Conservation (phyloP, 2,329 filamentous ascomycete genomes). For the Cladophialophora bantiana region DNA sequence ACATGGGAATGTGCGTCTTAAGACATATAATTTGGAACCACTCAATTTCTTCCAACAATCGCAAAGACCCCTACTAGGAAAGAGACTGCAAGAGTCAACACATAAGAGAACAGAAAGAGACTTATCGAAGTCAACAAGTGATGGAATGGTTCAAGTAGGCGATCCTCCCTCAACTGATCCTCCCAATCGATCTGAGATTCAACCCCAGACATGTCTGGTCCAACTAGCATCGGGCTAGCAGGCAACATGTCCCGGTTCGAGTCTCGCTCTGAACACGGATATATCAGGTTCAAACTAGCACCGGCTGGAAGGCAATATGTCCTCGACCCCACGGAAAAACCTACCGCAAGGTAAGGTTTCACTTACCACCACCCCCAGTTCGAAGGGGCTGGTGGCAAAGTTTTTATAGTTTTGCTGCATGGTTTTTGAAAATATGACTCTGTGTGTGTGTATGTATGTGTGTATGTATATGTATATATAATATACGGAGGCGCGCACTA, state of each 20-base stretch:
- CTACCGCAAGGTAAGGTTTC: too few species aligned
- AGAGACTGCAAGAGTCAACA: slow-evolving; percentile 9
- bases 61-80: slow-evolving; percentile 16
- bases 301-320: too few species aligned
- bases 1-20: background rate
- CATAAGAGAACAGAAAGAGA: slow-evolving; percentile 1
- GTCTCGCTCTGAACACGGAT: too few species aligned
- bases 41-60: slow-evolving; percentile 7
- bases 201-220: slow-evolving; percentile 3
- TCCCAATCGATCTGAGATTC: background rate
- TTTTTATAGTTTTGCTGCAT: too few species aligned
- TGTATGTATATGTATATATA: too few species aligned
- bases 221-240: background rate
- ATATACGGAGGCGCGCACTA: too few species aligned
- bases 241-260: slow-evolving; percentile 4
- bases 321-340: too few species aligned
- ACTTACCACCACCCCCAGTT: too few species aligned
- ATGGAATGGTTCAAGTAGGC: slow-evolving; percentile 12
- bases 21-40: background rate
- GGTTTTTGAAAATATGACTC: too few species aligned
- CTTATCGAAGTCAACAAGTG: slow-evolving; percentile 13
- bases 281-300: too few species aligned
- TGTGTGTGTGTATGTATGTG: too few species aligned
- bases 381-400: too few species aligned
- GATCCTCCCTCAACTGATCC: background rate